Evolutionary conservation across 345 rosid genomes (phyloP), one percentile per base, ranked within the genome.

Genomic region (Nasturtium officinale): DNA sequence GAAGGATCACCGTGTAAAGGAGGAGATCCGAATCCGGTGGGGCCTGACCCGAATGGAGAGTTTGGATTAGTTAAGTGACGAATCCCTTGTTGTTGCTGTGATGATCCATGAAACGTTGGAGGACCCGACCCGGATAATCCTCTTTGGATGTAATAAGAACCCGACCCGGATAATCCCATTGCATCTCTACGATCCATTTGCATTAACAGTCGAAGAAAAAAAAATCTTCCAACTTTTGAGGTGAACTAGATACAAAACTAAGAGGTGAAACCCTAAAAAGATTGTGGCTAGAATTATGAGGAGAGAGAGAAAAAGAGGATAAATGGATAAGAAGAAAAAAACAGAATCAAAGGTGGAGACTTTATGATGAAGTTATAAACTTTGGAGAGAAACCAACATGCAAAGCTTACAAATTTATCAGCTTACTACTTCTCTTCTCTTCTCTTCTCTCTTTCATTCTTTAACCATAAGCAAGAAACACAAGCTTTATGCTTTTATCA

Each of bases 121-220:
- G 93, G 73, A 69, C 84, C 96, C 6, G 89, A 61, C 48, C 87
- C 86, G 65, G 84, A 16, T 77, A 87, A 82, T 55, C 97, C 96
- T 79, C 96, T 83, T 60, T 87, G 97, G 76, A 87, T 80, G 76
- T 84, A 91, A 84, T 86, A 91, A 68, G 97, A 80, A 65, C 95
- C 87, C 28, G 91, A 82, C 63, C 96, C 96, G 61, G 90, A 67
- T 32, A 89, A 83, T 69, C 84, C 79, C 86, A 93, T 87, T 66
- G 90, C 73, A 72, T 90, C 98, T 79, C 96, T 87, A 84, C 88
- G 88, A 86, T 95, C 99, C 99, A 95, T 94, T 65, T 65, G 85
- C 99, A 88, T 86, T 83, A 79, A 89, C 87, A 73, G 72, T 43
- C 35, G 72, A 70, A 53, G 2, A 72, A 46, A 46, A 20, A 70